Evolutionary conservation across 495 filamentous ascomycete species (phyloP), one percentile per base, ranked within the genome.

Genomic region (Thermochaetoides thermophila): DNA sequence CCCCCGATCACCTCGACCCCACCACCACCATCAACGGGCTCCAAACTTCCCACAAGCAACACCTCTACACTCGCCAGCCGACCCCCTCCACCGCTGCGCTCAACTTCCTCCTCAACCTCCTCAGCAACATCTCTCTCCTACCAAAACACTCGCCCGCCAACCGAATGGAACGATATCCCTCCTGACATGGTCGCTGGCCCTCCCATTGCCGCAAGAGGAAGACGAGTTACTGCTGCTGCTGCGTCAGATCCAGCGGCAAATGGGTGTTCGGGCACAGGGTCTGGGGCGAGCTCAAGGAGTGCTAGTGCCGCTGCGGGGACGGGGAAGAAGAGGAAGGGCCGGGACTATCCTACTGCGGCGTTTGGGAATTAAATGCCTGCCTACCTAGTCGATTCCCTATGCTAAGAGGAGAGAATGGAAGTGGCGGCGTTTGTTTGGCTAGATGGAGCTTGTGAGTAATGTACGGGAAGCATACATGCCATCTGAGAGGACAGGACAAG

Each of bases 161-260:
- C 45, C n/a, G 68, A 72, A 43, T 72, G 68, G 68, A 72, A 72
- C 44, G 68, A 72, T 37, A 37, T 72, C 6, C 68, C 68, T 1
- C 48, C 56, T 4, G 66, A 72, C 13, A 69, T 72, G 61, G 53
- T 63, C 10, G 21, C 17, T 12, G 29, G 38, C 8, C 27, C 42
- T 7, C 27, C 21, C n/a, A n/a, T n/a, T n/a, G n/a, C n/a, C n/a
- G n/a, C n/a, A n/a, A n/a, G n/a, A n/a, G n/a, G n/a, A n/a, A n/a
- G n/a, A n/a, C n/a, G n/a, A n/a, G n/a, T n/a, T n/a, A n/a, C n/a
- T n/a, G n/a, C n/a, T n/a, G n/a, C n/a, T n/a, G n/a, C n/a, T n/a
- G n/a, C n/a, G n/a, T n/a, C n/a, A n/a, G n/a, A 45, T 5, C 14
- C 16, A 12, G 27, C 31, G n/a, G 26, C 11, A 36, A 22, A 29